Base-by-base conservation (phyloP, 805 yeast species). In the Teunomyces cretensis region DNA sequence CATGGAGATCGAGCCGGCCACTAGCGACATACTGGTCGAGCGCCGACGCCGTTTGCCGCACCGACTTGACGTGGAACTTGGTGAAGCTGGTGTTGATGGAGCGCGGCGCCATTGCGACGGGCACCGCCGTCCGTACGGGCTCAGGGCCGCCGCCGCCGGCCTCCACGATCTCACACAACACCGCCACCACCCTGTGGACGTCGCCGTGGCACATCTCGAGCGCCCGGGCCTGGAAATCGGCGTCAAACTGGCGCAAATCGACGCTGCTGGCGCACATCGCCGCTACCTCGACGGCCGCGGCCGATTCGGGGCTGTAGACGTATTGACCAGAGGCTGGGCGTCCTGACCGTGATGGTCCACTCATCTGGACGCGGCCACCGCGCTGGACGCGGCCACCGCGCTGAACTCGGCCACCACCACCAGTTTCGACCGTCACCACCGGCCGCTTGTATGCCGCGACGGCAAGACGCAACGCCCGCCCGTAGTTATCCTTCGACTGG, bases 1-100 rank as follows among this genome's bases (percentile, higher is more conserved):
- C 73, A 59, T 86, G 94, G 6, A 85, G 69, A 63, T 86, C 92
- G 2, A 84, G 16, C 28, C 28, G 9, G 9, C 28, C 28, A 8
- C 12, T 26, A 3, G 28, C 28, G 3, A 26, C 28, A 6, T 19
- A 19, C 22, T 19, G 22, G 13, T 30, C 33, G 11, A 30, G 11
- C n/a, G 6, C 8, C 36, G 11, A 13, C 13, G 16, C n/a, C 16
- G 28, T 26, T 26, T 26, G 28, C 9, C 28, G 28, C 9, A 9
- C 28, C 9, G 28, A 8, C 8, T 26, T 26, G 28, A 9, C 12
- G 28, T 11, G 28, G 28, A 9, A 26, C 12, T 9, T 4, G 3
- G 9, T 2, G 28, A 9, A 26, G 9, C 12, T 5, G 28, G 28
- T 11, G 28, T 26, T 8, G 28, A 26, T 26, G 22, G 22, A 19